phyloP scores from a whole-genome alignment of 2,329 filamentous ascomycete species.

The Nigrograna mackinnonii region DNA sequence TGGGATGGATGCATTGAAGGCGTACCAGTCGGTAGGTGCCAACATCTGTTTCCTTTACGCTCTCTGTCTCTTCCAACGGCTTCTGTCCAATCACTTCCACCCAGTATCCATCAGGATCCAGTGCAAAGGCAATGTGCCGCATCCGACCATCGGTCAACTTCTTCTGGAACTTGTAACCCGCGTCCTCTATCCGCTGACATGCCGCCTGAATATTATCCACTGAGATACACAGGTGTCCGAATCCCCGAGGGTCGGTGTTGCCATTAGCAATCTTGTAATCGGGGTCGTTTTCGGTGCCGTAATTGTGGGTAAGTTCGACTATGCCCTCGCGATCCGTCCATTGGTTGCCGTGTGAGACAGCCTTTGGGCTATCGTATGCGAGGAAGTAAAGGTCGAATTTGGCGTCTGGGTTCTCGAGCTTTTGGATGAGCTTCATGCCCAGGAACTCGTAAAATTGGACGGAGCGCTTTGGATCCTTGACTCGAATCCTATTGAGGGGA shows the following conservation, averaged over 20 bases:
- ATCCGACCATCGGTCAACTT: slow-evolving; percentile 80
- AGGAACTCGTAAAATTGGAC: slow-evolving; percentile 95
- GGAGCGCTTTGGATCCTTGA: slow-evolving; percentile 85
- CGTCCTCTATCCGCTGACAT: slow-evolving; percentile 86
- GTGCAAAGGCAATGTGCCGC: slow-evolving; percentile 79
- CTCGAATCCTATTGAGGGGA: slow-evolving; percentile 70
- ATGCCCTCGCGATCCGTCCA: slow-evolving; percentile 86
- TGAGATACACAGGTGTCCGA: slow-evolving; percentile 82
- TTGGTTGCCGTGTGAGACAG: slow-evolving; percentile 73
- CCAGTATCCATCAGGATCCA: slow-evolving; percentile 78
- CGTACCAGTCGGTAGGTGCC: slow-evolving; percentile 69
- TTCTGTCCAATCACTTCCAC: slow-evolving; percentile 81
- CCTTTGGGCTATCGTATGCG: slow-evolving; percentile 77
- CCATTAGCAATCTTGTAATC: slow-evolving; percentile 83
- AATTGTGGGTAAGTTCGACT: slow-evolving; percentile 82
- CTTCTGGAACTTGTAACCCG: slow-evolving; percentile 94
- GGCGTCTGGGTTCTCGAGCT: slow-evolving; percentile 79
- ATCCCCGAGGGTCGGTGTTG: slow-evolving; percentile 85
- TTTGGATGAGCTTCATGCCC: slow-evolving; percentile 81
- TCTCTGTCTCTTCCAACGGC: slow-evolving; percentile 70
- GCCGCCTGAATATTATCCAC: slow-evolving; percentile 77
- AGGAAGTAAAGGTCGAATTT: slow-evolving; percentile 98
- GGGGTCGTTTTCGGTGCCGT: slow-evolving; percentile 86
- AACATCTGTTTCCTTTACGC: slow-evolving; percentile 72
- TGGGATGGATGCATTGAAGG: neutral